Evolutionary conservation across 306 rosid species (phyloP).

Genomic region (Quercus wislizeni): DNA sequence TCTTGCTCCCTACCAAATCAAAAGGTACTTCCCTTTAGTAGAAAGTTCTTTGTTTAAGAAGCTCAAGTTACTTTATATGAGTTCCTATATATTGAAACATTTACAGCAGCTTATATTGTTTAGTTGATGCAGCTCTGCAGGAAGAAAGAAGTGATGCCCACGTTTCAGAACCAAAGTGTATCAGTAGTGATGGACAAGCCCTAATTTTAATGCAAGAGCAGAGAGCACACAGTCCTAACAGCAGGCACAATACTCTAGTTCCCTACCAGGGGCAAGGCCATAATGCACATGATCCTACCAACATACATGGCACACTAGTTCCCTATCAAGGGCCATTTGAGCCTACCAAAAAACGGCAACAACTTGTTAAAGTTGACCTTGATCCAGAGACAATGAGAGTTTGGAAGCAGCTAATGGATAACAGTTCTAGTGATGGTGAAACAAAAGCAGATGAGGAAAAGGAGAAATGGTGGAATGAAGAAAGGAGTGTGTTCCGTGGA

Average conservation of each 20-base stretch:
- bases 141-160: background rate
- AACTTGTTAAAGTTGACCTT: background rate
- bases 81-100: background rate
- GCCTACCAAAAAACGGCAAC: too few relatives aligned
- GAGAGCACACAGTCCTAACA: background rate
- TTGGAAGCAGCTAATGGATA: slow-evolving; percentile 33
- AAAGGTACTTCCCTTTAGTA: background rate
- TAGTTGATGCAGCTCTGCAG: background rate
- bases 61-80: background rate
- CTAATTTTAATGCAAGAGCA: background rate
- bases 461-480: slow-evolving; percentile 30
- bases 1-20: background rate
- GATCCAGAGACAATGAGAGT: slow-evolving; percentile 23
- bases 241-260: background rate
- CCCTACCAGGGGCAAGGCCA: background rate
- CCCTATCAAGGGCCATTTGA: background rate
- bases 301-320: background rate
- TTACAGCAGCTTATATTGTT: background rate
- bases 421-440: slow-evolving; percentile 12
- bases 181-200: background rate
- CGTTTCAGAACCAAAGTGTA: background rate
- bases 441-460: slow-evolving; percentile 16
- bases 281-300: background rate
- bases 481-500: slow-evolving; percentile 26
- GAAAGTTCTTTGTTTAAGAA: background rate